Evolutionary conservation across 2,329 filamentous ascomycete genomes (phyloP), one percentile per base, ranked within the genome.

Genomic region (Colletotrichum nymphaeae): DNA sequence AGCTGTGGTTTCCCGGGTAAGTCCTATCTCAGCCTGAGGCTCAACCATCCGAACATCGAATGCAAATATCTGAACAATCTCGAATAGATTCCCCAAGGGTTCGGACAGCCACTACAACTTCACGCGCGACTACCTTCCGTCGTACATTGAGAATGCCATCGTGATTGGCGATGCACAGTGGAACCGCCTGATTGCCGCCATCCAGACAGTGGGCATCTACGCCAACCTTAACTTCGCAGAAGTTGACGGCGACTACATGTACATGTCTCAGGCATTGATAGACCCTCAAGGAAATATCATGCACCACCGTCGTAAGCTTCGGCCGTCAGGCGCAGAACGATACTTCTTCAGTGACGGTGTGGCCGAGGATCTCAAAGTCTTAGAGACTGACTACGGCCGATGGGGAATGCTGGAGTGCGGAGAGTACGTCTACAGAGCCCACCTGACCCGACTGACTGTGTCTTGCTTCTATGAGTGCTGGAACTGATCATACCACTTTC

Each of bases 321-420:
- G 89, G 75, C 84, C 87, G 0, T 88, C 86, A 0, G 86, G 89
- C 64, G 84, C 88, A 80, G 87, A 89, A 76, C 82, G 86, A 0
- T 85, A 84, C 2, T 75, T 88, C 16, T 89, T 85, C 35, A 87
- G 87, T 1, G 87, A 89, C 52, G 84, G 83, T 0, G 77, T 78
- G 0, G 84, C 81, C 1, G 76, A 81, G 4, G 82, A 80, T 19
- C 76, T 88, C 5, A 76, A 78, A 5, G 86, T 88, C 2, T 83
- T 79, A 0, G 80, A 85, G 49, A 74, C 80, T 30, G 74, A 81
- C 72, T 81, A 84, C 37, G 85, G 84, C 1, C 82, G 82, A 52
- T 81, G 88, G n/a, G 86, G 86, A 1, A 80, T 78, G 1, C 78
- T 89, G 0, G 81, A 82, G 1, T 89, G 87, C 80, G 88, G 86